Base-by-base conservation (phyloP, 768 basidiomycete species). In the Collybia nuda region DNA sequence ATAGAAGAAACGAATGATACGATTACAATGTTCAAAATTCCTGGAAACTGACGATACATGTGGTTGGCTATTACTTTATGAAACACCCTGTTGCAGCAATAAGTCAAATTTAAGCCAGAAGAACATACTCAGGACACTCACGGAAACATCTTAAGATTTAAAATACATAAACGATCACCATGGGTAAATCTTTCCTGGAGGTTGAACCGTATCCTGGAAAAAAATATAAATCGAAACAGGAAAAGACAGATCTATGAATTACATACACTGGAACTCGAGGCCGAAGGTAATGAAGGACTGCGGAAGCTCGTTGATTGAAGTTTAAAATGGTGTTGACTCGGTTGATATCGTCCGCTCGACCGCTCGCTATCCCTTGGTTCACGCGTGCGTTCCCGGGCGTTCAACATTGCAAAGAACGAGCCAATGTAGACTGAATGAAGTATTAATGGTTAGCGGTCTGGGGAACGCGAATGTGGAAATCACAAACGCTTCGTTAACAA, bases 371-470 rank as follows among this genome's bases (percentile, higher is more conserved):
- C 59, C 19, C 29, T 26, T 40, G 40, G 22, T 52, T 28, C 11
- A 47, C 47, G 48, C 2, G 51, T 56, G 1, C 66, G 61, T 56
- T 71, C 63, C 0, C 75, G 69, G n/a, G 75, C 67, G 51, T 78
- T 77, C 24, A 78, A 65, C 71, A 76, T 70, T 2, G 72, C 67
- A 12, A 76, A 55, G 58, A 74, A 80, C 0, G 77, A 79, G n/a
- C 70, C 72, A 28, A 75, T 68, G 47, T 79, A 79, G 6, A 80
- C 78, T 80, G 50, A 1, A 40, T 2, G 18, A 24, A 29, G 17
- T 1, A 35, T 22, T 46, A 32, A 18, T 39, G 14, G n/a, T 24
- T 26, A 44, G 12, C 47, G 38, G 18, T 54, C 11, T 2, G 50
- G 26, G 29, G 2, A 12, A 36, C 7, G 35, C 5, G 35, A 26